Base-by-base conservation (phyloP, 345 rosid genomes). In the Aurinia saxatilis region DNA sequence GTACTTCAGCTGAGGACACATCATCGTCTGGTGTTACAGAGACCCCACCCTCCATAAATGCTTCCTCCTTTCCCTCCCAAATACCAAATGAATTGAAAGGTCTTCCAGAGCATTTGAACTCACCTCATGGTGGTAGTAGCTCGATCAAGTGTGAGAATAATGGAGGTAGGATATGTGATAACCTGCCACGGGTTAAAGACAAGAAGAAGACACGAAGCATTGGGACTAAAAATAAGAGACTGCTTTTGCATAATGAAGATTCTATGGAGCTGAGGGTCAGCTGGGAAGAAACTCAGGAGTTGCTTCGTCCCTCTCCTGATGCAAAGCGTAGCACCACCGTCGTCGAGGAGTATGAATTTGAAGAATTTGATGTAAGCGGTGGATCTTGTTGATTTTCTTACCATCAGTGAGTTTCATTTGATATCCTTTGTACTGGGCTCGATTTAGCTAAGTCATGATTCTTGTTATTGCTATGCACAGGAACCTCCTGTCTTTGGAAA, bases 401-500 rank as follows among this genome's bases (percentile, higher is more conserved):
- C 33, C 9, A 48, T 11, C 17, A 57, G 7, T 16, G 41, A 10
- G 54, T 41, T 36, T 40, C 30, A 19, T 21, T 35, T 33, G 18
- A 50, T 56, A 56, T 10, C 48, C 42, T 18, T 16, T 51, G 18
- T 12, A 30, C 50, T 54, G 16, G 21, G 56, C 30, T 63, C n/a
- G 6, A 21, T 29, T 10, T 37, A 50, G 53, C 48, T 62, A 16
- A 61, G 16, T 72, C 67, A 68, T 55, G 50, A 54, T 56, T 76
- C 37, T 8, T 78, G 45, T 76, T 73, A 36, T 16, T 75, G 57
- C 65, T 58, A 52, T 66, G 40, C 50, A 49, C 73, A 91, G 98
- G 96, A 82, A 71, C 91, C 98, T 42, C 98, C 96, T 2, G 88
- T 91, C 57, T 91, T 88, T 61, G 96, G 98, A 72, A 91, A 88